A percentile compares a stretch with the other conserved stretches of the same genome.
These are phyloP conservation scores for Salix suchowensis DNA, from an alignment of 345 rosid genomes.

Conservation along the genomic window DNA sequence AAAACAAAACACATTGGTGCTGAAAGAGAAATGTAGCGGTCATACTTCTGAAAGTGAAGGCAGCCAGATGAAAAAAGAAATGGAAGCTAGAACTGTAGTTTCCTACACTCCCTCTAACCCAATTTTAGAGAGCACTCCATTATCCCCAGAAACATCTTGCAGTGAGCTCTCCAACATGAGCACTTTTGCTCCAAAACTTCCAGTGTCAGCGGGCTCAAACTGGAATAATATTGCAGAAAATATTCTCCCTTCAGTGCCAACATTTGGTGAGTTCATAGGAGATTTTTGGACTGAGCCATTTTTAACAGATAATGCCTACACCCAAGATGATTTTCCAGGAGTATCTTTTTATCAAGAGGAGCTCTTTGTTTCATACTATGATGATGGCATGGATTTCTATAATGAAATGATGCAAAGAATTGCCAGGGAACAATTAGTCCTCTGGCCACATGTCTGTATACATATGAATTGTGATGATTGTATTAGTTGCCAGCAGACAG, in stretches of 20 bases:
- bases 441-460: too few relatives aligned
- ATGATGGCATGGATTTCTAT: background rate
- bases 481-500: too few relatives aligned
- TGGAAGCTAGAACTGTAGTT: background rate
- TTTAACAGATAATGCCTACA: background rate
- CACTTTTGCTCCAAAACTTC: background rate
- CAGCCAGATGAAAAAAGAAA: background rate
- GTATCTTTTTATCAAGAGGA: too few relatives aligned
- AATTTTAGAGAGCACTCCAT: constrained; percentile 23
- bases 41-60: background rate
- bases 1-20: background rate
- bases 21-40: background rate
- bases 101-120: background rate
- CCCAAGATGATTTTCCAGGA: background rate
- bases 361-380: background rate
- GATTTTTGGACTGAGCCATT: constrained; percentile 22
- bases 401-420: background rate
- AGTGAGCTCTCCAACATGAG: background rate
- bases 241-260: background rate
- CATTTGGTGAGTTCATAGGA: background rate
- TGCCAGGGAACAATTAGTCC: background rate
- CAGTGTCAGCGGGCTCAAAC: background rate
- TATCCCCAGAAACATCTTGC: constrained; percentile 13
- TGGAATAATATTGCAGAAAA: background rate
- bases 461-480: too few relatives aligned